Percentiles rank a stretch among this genome's conserved stretches.
Evolutionary conservation across 176 grass and related monocot genomes (phyloP).

Genomic region (Aegilops longissima): DNA sequence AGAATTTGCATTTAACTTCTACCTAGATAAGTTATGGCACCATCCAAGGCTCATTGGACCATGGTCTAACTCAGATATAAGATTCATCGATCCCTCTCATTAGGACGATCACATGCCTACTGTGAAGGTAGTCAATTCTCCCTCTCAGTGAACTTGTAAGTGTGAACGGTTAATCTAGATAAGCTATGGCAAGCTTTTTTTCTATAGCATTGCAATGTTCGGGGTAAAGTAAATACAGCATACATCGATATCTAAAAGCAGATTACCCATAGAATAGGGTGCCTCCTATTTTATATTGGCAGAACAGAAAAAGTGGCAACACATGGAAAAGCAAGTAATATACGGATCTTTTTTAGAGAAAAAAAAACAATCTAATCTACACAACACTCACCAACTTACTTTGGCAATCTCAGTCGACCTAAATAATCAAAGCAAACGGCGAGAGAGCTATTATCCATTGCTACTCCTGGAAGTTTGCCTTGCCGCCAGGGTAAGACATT

Average conservation of each 20-base stretch:
- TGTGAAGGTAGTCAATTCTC: background rate
- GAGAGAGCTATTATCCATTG: too few relatives aligned
- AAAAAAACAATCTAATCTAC: background rate
- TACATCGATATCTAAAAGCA: background rate
- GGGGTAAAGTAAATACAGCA: background rate
- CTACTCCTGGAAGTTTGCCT: too few relatives aligned
- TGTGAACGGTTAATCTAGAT: background rate
- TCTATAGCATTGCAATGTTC: background rate
- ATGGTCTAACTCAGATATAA: background rate
- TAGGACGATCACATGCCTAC: background rate
- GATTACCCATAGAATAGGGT: background rate
- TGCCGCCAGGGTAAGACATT: too few relatives aligned
- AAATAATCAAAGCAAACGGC: too few relatives aligned
- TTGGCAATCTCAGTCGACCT: too few relatives aligned
- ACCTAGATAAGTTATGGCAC: background rate
- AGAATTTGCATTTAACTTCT: background rate
- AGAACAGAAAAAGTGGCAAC: background rate
- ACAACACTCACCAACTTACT: too few relatives aligned
- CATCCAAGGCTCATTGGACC: background rate
- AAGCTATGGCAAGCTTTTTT: background rate
- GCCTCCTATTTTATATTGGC: background rate
- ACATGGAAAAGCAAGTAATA: background rate
- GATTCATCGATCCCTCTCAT: background rate
- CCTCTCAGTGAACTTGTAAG: background rate
- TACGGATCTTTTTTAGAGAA: background rate